Evolutionary conservation across 192 early-diverging fungal species (phyloP).

Genomic region (Coemansia sp.): DNA sequence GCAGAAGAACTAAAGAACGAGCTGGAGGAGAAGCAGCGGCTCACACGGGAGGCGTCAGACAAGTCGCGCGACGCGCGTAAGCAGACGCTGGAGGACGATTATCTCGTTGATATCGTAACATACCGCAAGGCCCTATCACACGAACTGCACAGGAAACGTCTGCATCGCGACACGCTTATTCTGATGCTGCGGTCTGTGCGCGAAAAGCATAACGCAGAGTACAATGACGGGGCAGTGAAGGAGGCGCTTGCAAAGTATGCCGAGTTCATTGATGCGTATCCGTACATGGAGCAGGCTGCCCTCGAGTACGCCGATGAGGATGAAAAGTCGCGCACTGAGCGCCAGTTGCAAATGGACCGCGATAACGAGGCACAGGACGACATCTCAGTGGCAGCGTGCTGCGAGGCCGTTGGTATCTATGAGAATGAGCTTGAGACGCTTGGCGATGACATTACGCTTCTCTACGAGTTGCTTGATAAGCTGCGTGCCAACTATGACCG

Average conservation of each 20-base stretch:
- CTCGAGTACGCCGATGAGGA: slow-evolving; percentile 41
- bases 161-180: slow-evolving; percentile 33
- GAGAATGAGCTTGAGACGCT: slow-evolving; percentile 31
- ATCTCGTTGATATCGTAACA: slow-evolving; percentile 14
- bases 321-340: slow-evolving; percentile 21
- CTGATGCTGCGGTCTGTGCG: slow-evolving; percentile 55
- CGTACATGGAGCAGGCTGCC: slow-evolving; percentile 36
- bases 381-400: slow-evolving; percentile 21
- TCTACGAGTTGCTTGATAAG: slow-evolving; percentile 21
- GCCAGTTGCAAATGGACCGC: slow-evolving; percentile 29
- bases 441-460: slow-evolving; percentile 20
- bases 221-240: slow-evolving; percentile 70
- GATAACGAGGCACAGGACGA: slow-evolving; percentile 38
- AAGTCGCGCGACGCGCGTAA: slow-evolving; percentile 16
- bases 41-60: slow-evolving; percentile 1
- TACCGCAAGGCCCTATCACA: slow-evolving; percentile 28
- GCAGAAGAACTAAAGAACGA: slow-evolving; percentile 33
- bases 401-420: slow-evolving; percentile 19
- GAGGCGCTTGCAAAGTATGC: slow-evolving; percentile 62
- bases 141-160: slow-evolving; percentile 24
- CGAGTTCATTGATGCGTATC: slow-evolving; percentile 56
- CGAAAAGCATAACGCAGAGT: slow-evolving; percentile 70
- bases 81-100: slow-evolving; percentile 39
- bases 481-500: slow-evolving; percentile 56
- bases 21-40: slow-evolving; percentile 30